Base-by-base conservation (phyloP, 306 rosid genomes). In the Quercus berberidifolia region DNA sequence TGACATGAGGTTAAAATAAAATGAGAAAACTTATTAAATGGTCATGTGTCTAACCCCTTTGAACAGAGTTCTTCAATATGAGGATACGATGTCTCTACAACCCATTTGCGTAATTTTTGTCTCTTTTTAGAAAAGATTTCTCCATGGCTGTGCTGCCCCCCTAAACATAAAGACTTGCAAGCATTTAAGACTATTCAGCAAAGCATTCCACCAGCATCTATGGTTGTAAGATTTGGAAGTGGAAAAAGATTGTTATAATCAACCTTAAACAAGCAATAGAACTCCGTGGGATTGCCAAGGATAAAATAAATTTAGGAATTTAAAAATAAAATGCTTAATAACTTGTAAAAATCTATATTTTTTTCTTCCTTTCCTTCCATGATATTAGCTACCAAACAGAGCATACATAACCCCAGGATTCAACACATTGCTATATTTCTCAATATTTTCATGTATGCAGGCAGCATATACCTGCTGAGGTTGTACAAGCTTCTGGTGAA, bases 61-160 rank as follows among this genome's bases (percentile, higher is more conserved):
- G 85, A 88, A 83, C 76, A 64, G 70, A 79, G 79, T 75, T 86
- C 87, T 65, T 89, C 88, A 59, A 59, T 78, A 76, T 87, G 87
- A 21, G 83, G 80, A 86, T 77, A 72, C 18, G 91, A 79, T 30
- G 89, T 81, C 78, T 86, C 86, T 67, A 83, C 84, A 59, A 84
- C 83, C 87, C 86, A 87, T 60, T 81, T 97, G 23, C 73, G 84
- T 84, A 94, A 75, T 79, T 88, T 94, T 80, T 81, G 86, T 83
- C 98, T 87, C 89, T 92, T 94, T 78, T 80, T 86, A 67, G 71
- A 33, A 74, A 94, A 94, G 68, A 85, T 51, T 4, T 86, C 83
- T 80, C 90, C 83, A 65, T 60, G 81, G 62, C 26, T 21, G 74
- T 38, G 41, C 78, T 71, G 80, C 76, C 72, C 78, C 70, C 85